Base-by-base conservation (phyloP, 129 eudicot species). In the Oenanthe sinensis region DNA sequence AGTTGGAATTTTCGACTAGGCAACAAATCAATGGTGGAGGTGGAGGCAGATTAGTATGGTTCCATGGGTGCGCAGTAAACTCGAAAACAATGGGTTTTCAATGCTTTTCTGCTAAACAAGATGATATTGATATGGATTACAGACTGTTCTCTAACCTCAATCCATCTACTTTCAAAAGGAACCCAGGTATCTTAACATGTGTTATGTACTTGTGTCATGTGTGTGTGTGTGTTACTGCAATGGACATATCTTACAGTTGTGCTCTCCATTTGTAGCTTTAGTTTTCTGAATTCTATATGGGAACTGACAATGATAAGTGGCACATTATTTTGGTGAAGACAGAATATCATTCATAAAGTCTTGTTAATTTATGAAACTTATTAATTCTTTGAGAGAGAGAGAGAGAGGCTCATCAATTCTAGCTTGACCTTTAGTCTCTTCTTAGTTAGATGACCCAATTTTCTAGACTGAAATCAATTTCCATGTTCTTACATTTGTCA, bases 81-180 rank as follows among this genome's bases (percentile, higher is more conserved):
- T 43, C 63, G 26, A 17, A 37, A 75, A 14, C 22, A 4, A 42
- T 85, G 19, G 37, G 44, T 0, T 9, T 78, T 39, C 87, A 71
- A 62, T 87, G 89, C 60, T 81, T 62, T 30, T 81, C 89, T 1
- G 81, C 75, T 63, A 75, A 47, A 49, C 76, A 63, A 74, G 58
- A 81, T 68, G 79, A 76, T 62, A 76, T 75, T 70, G 87, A 85
- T 24, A 87, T 90, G 75, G 87, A 89, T 65, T 65, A 11, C 88
- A 89, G 96, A 84, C 89, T 91, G 74, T 94, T 94, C 77, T 94
- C 98, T 20, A 94, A 94, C 77, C 91, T 94, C 54, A 94, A 94
- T 84, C 91, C 81, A 80, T 89, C 79, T 77, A 89, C 93, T 74
- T 74, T 94, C 63, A 87, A 86, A 81, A 82, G 96, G 69, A 96